phyloP scores from a whole-genome alignment of 495 filamentous ascomycete genomes.

The Pseudomonodictys pantanalensis region DNA sequence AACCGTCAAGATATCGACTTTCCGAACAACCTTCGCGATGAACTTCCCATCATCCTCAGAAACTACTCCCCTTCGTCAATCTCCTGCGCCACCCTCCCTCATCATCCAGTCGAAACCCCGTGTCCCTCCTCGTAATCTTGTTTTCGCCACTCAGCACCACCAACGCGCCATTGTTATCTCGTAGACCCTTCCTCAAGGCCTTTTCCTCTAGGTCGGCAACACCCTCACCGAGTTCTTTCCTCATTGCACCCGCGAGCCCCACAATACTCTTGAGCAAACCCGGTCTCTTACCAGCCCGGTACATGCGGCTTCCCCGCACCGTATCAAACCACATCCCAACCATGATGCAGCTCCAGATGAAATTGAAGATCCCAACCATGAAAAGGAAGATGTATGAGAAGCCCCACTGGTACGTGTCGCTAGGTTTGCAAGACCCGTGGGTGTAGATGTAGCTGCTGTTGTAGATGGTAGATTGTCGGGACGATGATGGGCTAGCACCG shows the following conservation, averaged over 20 bases:
- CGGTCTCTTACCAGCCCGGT: slow-evolving; percentile 20
- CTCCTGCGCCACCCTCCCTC: not conserved
- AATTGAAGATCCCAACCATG: slow-evolving; percentile 30
- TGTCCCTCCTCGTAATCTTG: slow-evolving; percentile 8
- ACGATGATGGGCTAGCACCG: too few relatives aligned
- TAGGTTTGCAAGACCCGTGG: slow-evolving; percentile 15
- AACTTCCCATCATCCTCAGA: too few relatives aligned
- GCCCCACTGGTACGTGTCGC: slow-evolving; percentile 33
- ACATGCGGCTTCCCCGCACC: slow-evolving; percentile 25
- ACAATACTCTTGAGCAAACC: slow-evolving; percentile 27
- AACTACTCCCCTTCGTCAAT: slow-evolving; percentile 17
- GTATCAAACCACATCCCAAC: slow-evolving; percentile 36
- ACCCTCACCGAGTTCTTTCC: slow-evolving; percentile 30
- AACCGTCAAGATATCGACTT: too few relatives aligned
- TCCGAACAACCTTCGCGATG: too few relatives aligned
- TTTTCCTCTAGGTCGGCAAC: slow-evolving; percentile 24
- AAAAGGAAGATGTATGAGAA: slow-evolving; percentile 37
- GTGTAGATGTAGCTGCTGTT: slow-evolving; percentile 4
- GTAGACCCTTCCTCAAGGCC: slow-evolving; percentile 31
- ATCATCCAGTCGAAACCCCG: not conserved
- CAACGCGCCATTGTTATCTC: slow-evolving; percentile 13
- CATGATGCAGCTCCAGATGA: slow-evolving; percentile 34
- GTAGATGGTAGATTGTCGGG: slow-evolving; percentile 1
- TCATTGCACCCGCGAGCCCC: slow-evolving; percentile 31
- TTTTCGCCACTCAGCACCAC: slow-evolving; percentile 15